Base-by-base conservation (phyloP, 108 stramenopile genomes). In the Skeletonema marinoi region DNA sequence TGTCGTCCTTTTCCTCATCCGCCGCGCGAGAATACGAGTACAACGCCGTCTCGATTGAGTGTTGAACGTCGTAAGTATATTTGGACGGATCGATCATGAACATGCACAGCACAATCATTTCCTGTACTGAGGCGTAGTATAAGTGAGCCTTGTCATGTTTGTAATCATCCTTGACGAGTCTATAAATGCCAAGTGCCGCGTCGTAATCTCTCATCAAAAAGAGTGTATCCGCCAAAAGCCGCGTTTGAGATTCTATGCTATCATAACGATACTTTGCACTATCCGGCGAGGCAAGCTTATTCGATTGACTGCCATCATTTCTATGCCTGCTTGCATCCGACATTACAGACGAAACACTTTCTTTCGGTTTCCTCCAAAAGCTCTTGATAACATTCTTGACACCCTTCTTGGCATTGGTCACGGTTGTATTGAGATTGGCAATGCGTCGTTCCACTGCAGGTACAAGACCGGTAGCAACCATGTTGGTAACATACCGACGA, bases 191-290 rank as follows among this genome's bases (percentile, higher is more conserved):
- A 33, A 92, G 66, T 4, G 96, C 93, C 1, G 83, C 83, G 14
- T 94, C 93, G 35, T 91, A 94, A 83, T 96, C 96, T 54, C 88
- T 59, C 70, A 96, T 85, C 46, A 96, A 66, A 72, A 96, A 96
- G 13, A 96, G 87, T 4, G 95, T 90, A 78, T 96, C 95, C 4
- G 95, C 95, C 73, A 96, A 60, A 11, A 96, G 74, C 68, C 91
- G 84, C n/a, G 89, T 87, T 82, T 96, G 95, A 71, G 87, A 89
- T 72, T 96, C 95, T 69, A 96, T 88, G n/a, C 90, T 82, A 65
- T 92, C 90, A 75, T 80, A 87, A 35, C 86, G 87, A 81, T 96
- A 96, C 58, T 65, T 59, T 38, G 86, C 85, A 32, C 17, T 68
- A 32, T 68, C 63, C 17, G 42, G 3, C 4, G 54, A 14, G 13